Percentiles rank a stretch among this genome's conserved stretches.
These are phyloP conservation scores for Teunomyces lycoperdinae DNA, from an alignment of 805 yeast genomes.

Conservation along the genomic window DNA sequence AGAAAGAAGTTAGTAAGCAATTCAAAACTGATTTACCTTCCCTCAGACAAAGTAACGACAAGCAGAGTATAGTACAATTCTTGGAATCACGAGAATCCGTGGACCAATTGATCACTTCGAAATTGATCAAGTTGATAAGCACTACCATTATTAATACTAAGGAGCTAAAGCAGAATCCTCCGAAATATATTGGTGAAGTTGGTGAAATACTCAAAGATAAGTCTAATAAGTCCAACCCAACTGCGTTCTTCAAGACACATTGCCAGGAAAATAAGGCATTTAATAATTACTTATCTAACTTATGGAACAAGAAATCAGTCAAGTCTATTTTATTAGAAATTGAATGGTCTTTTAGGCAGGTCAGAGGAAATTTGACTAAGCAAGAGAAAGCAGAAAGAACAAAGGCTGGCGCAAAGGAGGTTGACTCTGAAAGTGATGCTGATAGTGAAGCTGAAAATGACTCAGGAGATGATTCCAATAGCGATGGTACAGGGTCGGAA, in stretches of 20 bases:
- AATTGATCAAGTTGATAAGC: slow-evolving; percentile 27
- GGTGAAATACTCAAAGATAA: slow-evolving; percentile 25
- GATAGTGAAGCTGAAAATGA: slow-evolving; percentile 12
- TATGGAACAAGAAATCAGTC: slow-evolving; percentile 45
- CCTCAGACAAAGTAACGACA: slow-evolving; percentile 8
- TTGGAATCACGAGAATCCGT: slow-evolving; percentile 18
- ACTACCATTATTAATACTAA: slow-evolving; percentile 27
- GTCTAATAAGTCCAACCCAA: slow-evolving; percentile 39
- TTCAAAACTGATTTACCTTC: slow-evolving; percentile 14
- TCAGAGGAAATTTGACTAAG: slow-evolving; percentile 44
- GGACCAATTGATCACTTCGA: slow-evolving; percentile 28
- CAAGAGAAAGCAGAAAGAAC: slow-evolving; percentile 33
- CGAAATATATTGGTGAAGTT: slow-evolving; percentile 33
- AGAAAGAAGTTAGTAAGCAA: slow-evolving; percentile 32
- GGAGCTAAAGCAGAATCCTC: slow-evolving; percentile 30
- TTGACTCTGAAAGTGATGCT: slow-evolving; percentile 1
- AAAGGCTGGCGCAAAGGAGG: slow-evolving; percentile 18
- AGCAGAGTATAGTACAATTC: slow-evolving; percentile 17
- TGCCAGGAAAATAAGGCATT: slow-evolving; percentile 37
- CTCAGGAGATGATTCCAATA: slow-evolving; percentile 12
- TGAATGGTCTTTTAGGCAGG: slow-evolving; percentile 45
- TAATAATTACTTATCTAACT: slow-evolving; percentile 46
- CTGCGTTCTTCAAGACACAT: slow-evolving; percentile 41
- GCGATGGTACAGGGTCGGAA: slow-evolving; percentile 11
- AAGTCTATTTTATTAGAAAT: slow-evolving; percentile 33